Evolutionary conservation across 208 protist species (phyloP).

Genomic region (Trypanosoma caninum): DNA sequence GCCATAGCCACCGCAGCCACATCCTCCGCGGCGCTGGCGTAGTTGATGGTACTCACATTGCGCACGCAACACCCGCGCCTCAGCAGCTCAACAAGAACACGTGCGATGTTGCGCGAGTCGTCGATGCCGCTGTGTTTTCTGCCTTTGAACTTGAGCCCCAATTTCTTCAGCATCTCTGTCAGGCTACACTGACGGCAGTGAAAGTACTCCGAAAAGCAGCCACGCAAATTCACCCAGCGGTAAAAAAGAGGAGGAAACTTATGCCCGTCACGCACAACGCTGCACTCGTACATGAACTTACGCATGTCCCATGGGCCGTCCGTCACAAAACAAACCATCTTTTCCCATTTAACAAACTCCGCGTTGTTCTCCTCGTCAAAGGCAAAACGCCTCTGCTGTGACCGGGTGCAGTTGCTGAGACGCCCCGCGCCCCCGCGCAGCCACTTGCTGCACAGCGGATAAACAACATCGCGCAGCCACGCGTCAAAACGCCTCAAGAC

Average conservation of each 20-base stretch:
- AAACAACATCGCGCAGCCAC: slow-evolving; percentile 68
- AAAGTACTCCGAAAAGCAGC: slow-evolving; percentile 65
- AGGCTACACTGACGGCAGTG: slow-evolving; percentile 56
- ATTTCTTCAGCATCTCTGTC: slow-evolving; percentile 71
- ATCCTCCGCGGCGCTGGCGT: slow-evolving; percentile 28
- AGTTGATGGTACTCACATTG: slow-evolving; percentile 76
- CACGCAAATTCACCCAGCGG: slow-evolving; percentile 87
- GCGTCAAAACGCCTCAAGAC: slow-evolving; percentile 57
- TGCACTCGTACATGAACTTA: slow-evolving; percentile 86
- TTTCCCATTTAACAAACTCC: slow-evolving; percentile 31
- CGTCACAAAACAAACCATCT: slow-evolving; percentile 81
- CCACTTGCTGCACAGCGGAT: slow-evolving; percentile 63
- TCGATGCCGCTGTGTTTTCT: slow-evolving; percentile 87
- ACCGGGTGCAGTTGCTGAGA: slow-evolving; percentile 43
- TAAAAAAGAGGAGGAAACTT: slow-evolving; percentile 86
- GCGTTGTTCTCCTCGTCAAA: slow-evolving; percentile 44
- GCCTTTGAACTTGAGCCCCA: slow-evolving; percentile 78
- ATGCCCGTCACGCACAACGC: slow-evolving; percentile 68
- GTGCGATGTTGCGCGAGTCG: slow-evolving; percentile 89
- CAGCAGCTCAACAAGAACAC: slow-evolving; percentile 78
- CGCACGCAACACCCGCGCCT: slow-evolving; percentile 65
- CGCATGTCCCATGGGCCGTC: slow-evolving; percentile 92
- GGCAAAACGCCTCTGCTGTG: slow-evolving; percentile 49
- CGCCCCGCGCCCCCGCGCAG: slow-evolving; percentile 18
- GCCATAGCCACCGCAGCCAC: slow-evolving; percentile 31